These are phyloP conservation scores for Colletotrichum trifolii DNA, from an alignment of 2,329 filamentous ascomycete genomes.

Conservation along the genomic window DNA sequence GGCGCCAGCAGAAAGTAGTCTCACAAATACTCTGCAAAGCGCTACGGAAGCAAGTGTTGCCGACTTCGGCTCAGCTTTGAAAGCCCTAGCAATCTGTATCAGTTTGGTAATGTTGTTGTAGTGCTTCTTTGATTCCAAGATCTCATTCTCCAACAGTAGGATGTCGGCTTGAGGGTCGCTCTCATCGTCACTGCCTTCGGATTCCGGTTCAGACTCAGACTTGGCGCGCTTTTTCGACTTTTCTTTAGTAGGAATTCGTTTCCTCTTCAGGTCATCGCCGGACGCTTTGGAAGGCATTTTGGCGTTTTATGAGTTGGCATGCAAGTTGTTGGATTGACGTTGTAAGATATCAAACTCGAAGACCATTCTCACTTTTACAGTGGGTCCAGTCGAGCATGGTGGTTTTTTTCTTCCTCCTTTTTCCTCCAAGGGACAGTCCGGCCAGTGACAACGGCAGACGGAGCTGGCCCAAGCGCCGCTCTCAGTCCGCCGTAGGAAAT, in stretches of 20 bases:
- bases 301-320: not conserved
- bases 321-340: not conserved
- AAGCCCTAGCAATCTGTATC: constrained; percentile 65
- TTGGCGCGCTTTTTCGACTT: constrained; percentile 63
- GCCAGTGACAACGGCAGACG: constrained; percentile 9
- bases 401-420: constrained; percentile 21
- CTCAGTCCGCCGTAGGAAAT: constrained; percentile 34
- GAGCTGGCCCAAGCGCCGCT: constrained; percentile 33
- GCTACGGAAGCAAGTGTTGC: constrained; percentile 79
- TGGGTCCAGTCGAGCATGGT: constrained; percentile 17
- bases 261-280: constrained; percentile 60
- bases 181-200: constrained; percentile 50
- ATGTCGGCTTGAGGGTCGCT: constrained; percentile 72
- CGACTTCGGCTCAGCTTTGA: constrained; percentile 62
- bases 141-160: constrained; percentile 80
- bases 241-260: constrained; percentile 55
- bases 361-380: constrained; percentile 25
- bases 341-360: constrained; percentile 23
- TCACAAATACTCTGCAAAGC: constrained; percentile 86
- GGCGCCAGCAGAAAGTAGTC: constrained; percentile 79
- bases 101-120: constrained; percentile 90
- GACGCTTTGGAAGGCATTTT: constrained; percentile 44
- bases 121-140: constrained; percentile 86
- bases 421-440: not conserved
- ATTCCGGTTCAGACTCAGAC: constrained; percentile 52